Base-by-base conservation (phyloP, 345 rosid genomes). In the rapeseed (Brassica napus) region DNA sequence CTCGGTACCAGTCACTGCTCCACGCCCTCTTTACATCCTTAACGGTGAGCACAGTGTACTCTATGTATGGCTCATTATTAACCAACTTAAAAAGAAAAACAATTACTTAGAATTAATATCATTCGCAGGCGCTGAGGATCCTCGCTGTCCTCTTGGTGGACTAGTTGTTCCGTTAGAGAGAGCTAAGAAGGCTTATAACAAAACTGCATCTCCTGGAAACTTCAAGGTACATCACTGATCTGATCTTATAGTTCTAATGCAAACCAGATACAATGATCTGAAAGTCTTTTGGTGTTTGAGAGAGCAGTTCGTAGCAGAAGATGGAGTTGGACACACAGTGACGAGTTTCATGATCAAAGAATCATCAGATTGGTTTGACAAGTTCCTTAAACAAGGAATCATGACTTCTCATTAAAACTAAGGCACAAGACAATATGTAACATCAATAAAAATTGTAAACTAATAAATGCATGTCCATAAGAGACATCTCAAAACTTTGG, bases 361-460 rank as follows among this genome's bases (percentile, higher is more conserved):
- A 84, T 87, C 97, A 4, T 88, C 95, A 61, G 90, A 87, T 55
- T 92, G 93, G 94, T 83, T 94, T 49, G 97, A 92, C 81, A 85
- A 66, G 68, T 85, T 83, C 78, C 86, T 90, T 4, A 83, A 85
- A 86, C 9, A 70, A 67, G 3, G 8, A 79, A 21, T 44, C 61
- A 65, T 14, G 31, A 52, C 76, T 64, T 26, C 5, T 65, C 23
- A 34, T 1, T 65, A 55, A 74, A 72, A 39, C 35, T 6, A 11
- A 49, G 30, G 31, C 11, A 61, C 30, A 60, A 68, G 26, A n/a
- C 16, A 11, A 8, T 7, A 18, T 69, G 74, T 47, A 30, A 39
- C 61, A 16, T 21, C 3, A 77, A 60, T 57, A 1, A 44, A 73
- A 28, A 2, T 74, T 74, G 69, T 69, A 68, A 68, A 24, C 26